Conservation (phyloP, 257 asterid genomes). For the Przewalskia tangutica region DNA sequence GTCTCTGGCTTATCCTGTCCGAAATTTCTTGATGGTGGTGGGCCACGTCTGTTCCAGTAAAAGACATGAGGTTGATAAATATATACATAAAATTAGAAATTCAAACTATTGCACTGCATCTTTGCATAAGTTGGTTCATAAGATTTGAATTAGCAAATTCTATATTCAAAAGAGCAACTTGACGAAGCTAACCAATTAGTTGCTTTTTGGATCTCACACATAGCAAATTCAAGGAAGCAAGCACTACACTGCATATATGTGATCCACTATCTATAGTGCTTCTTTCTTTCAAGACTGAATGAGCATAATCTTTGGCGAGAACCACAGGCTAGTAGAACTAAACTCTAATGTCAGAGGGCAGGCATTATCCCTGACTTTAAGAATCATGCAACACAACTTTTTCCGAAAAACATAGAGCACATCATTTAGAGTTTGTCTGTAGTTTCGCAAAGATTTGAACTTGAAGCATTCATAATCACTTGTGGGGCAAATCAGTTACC, state of each 20-base stretch:
- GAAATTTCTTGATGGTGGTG: conserved; percentile 2
- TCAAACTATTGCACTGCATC: background rate
- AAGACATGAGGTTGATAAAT: background rate
- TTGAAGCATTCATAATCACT: background rate
- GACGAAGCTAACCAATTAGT: background rate
- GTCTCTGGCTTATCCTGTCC: conserved; percentile 27
- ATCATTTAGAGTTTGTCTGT: background rate
- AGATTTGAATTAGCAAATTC: background rate
- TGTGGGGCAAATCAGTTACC: background rate
- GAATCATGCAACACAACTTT: no score
- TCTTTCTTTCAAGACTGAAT: background rate
- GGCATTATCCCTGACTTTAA: no score
- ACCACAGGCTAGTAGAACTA: background rate
- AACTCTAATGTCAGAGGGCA: background rate
- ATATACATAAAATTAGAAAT: background rate
- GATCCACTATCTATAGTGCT: background rate
- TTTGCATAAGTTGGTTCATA: background rate
- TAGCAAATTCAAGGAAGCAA: background rate
- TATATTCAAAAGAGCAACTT: background rate
- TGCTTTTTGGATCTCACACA: background rate
- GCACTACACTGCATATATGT: background rate
- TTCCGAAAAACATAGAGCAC: background rate
- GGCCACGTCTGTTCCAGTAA: background rate
- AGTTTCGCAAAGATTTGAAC: background rate
- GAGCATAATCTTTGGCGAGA: background rate